These are phyloP conservation scores for Penicillium digitatum DNA, from an alignment of 2,329 filamentous ascomycete species.

Conservation along the genomic window DNA sequence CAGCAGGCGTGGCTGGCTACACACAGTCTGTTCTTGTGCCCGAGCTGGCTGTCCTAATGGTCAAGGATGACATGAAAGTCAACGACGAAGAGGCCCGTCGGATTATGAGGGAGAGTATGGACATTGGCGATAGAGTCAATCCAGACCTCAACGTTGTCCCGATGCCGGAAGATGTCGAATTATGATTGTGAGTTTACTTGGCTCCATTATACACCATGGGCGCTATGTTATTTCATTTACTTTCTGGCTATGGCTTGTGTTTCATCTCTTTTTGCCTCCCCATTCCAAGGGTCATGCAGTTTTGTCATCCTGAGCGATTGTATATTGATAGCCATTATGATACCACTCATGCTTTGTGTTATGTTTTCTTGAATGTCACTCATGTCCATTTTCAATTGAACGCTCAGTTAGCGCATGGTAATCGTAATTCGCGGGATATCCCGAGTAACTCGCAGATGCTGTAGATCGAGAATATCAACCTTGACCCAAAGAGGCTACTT, in stretches of 20 bases:
- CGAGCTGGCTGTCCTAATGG: constrained; percentile 56
- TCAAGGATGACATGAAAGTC: constrained; percentile 57
- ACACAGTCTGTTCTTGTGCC: constrained; percentile 74
- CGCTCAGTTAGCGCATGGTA: not conserved
- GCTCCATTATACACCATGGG: not conserved
- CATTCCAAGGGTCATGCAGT: not conserved
- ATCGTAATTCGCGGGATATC: not conserved
- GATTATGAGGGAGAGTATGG: constrained; percentile 64
- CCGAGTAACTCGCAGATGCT: not conserved
- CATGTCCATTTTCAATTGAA: not conserved
- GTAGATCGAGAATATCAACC: not conserved
- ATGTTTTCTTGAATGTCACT: not conserved
- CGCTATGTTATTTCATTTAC: not conserved
- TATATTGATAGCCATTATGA: constrained; percentile 4
- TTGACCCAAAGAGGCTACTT: not conserved
- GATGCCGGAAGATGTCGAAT: constrained; percentile 8
- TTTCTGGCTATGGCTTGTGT: not conserved
- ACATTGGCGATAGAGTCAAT: constrained; percentile 64
- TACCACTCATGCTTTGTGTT: constrained; percentile 1
- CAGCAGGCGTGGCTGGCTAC: constrained; percentile 63
- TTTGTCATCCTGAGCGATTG: not conserved
- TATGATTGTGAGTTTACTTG: not conserved
- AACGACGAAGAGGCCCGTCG: constrained; percentile 45
- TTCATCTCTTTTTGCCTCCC: not conserved
- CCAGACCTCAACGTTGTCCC: constrained; percentile 56